These are phyloP conservation scores for Pseudoscleropodium purum DNA, from an alignment of 225 moss, liverwort and hornwort genomes.

Conservation along the genomic window DNA sequence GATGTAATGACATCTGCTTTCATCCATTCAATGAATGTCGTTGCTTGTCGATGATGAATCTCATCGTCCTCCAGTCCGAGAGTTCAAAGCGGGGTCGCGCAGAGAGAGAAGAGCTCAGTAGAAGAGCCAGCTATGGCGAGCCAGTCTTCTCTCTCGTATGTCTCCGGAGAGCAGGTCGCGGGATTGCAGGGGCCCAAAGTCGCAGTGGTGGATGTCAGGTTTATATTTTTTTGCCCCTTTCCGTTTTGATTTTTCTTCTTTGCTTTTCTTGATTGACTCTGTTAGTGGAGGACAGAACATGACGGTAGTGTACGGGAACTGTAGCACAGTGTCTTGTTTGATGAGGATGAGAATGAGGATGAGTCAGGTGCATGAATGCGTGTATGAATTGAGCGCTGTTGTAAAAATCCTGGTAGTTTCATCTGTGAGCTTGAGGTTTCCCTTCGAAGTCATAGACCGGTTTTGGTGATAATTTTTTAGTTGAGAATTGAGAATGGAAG, in stretches of 20 bases:
- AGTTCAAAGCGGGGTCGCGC: neutral
- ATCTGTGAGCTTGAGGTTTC: neutral
- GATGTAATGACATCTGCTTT: neutral
- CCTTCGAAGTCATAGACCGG: neutral
- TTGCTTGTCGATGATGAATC: neutral
- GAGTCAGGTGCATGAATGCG: neutral
- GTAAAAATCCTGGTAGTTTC: neutral
- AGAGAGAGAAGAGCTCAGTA: neutral
- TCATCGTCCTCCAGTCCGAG: neutral
- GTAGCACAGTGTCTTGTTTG: neutral
- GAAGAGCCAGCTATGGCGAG: constrained; percentile 25
- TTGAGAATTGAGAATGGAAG: neutral
- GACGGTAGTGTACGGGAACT: neutral
- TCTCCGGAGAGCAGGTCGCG: constrained; percentile 21
- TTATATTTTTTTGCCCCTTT: neutral
- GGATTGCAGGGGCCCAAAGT: constrained; percentile 21
- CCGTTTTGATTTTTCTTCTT: neutral
- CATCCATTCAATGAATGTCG: neutral
- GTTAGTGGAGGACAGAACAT: neutral
- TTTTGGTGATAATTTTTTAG: neutral
- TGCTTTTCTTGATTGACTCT: neutral
- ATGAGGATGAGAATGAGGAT: neutral
- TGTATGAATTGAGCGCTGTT: neutral
- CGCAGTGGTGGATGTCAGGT: constrained; percentile 75
- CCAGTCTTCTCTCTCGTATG: constrained; percentile 8